Base-by-base conservation (phyloP, 768 basidiomycete genomes). In the Cytidiella melzeri region DNA sequence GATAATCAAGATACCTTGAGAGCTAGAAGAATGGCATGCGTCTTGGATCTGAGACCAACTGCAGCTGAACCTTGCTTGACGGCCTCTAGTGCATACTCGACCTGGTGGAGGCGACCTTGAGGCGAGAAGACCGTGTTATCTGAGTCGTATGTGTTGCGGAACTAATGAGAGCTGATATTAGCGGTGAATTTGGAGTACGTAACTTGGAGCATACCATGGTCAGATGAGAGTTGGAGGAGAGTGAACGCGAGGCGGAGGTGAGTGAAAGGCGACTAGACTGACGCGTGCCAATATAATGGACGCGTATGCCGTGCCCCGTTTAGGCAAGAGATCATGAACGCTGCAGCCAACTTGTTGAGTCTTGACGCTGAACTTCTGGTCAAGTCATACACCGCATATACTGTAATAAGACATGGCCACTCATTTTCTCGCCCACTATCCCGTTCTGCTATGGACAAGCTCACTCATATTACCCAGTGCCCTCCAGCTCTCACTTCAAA, bases 31-130 rank as follows among this genome's bases (percentile, higher is more conserved):
- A 99, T 77, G 15, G 92, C 83, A 69, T 98, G 96, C 1, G 91
- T 96, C 73, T 94, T 92, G 47, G 92, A 95, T 58, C 93, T 80
- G 61, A 99, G 67, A 45, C 96, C 96, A 41, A 99, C 94, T 37
- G 92, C 94, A n/a, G 96, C 96, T 52, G 94, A 97, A 55, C 96
- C 96, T 65, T 98, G 96, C 76, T 99, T 99, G 58, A 99, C 95
- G 51, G 96, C 96, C 70, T 99, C 96, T 47, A 97, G 83, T 1
- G 96, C 94, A 79, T 99, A 96, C 70, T 96, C 94, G 58, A 96
- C 93, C 66, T 96, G 92, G 68, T 97, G 95, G 45, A 98, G 77
- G 37, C 95, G 86, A 51, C 95, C 93, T 75, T 96, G 95, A 0
- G 94, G 95, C 3, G 87, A 92, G 74, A 93, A 92, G 57, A 93